Percentiles rank a stretch among this genome's conserved stretches.
phyloP scores from a whole-genome alignment of 2,329 filamentous ascomycete genomes.

The Biscogniauxia mediterranea region DNA sequence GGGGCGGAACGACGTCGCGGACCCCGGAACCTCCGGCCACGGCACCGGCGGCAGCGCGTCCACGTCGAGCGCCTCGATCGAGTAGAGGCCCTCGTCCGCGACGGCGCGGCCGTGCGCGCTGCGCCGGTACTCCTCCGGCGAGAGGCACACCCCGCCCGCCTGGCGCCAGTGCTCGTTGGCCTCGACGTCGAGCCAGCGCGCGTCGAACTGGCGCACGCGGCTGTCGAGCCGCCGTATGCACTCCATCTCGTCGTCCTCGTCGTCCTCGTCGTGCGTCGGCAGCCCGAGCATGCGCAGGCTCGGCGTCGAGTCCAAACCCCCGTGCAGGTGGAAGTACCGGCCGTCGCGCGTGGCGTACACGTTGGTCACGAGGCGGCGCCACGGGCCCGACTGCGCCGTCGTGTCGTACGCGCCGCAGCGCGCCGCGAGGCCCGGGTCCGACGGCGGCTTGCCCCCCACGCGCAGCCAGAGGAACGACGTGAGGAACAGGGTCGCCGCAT shows the following conservation, averaged over 20 bases:
- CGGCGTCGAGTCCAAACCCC: conserved; percentile 31
- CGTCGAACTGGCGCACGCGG: conserved; percentile 26
- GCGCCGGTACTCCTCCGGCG: conserved; percentile 33
- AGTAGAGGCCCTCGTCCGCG: conserved; percentile 27
- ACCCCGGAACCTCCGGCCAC: conserved; percentile 22
- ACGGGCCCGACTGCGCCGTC: conserved; percentile 26
- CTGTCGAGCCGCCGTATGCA: conserved; percentile 27
- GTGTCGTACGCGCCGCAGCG: conserved; percentile 26
- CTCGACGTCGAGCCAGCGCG: conserved; percentile 30
- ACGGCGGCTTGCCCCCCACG: conserved; percentile 22
- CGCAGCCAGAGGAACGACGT: conserved; percentile 29
- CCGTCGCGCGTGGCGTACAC: conserved; percentile 36
- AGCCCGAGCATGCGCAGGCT: conserved; percentile 35
- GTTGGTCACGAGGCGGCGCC: conserved; percentile 33
- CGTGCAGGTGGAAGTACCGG: conserved; percentile 37
- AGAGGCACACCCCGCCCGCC: conserved; percentile 33
- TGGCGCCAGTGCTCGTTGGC: conserved; percentile 35
- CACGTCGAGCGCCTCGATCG: conserved; percentile 21
- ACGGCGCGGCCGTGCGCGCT: conserved; percentile 29
- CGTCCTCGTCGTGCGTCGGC: conserved; percentile 25
- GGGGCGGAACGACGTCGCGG: conserved; percentile 21
- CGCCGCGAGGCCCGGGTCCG: conserved; percentile 20
- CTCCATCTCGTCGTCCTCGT: conserved; percentile 29
- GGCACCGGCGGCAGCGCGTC: conserved; percentile 25
- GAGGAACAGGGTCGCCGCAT: conserved; percentile 30